Evolutionary conservation across 192 early-diverging fungal species (phyloP), one percentile per base, ranked within the genome.

Genomic region (Coemansia guatemalensis): DNA sequence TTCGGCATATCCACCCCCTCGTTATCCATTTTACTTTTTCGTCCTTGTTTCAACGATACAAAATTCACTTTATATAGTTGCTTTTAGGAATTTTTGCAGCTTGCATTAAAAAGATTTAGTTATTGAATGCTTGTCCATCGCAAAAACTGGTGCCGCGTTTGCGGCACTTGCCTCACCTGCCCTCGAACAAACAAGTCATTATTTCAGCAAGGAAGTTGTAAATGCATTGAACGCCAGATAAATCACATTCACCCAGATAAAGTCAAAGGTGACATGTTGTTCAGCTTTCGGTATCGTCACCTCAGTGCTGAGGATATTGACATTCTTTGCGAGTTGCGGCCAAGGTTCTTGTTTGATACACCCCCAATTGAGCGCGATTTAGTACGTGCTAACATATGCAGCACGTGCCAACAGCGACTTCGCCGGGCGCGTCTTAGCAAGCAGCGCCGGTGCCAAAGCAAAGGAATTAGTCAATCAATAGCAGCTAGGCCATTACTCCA

Each of bases 141-240:
- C 50, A 80, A 80, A 50, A 80, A 80, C 51, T 80, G 78, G 78
- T 80, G 78, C 30, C 72, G 78, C 22, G 56, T 80, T 7, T 80
- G 78, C 32, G 78, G 72, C 32, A 62, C 53, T 8, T 80, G 78
- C 22, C 65, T 80, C 20, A 71, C 77, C 4, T 80, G 77, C 22
- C 77, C 77, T 52, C 71, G 77, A 23, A 68, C 72, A 17, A 60
- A 26, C 6, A 64, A 51, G 14, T 68, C 71, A 0, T 48, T 60
- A 22, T 80, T 80, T 54, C 77, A 74, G 41, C 61, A 62, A 22
- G 77, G 77, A 21, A 44, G 30, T 23, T 80, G 77, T 33, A 22
- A 52, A 8, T 80, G 77, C 47, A 29, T 27, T 14, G 71, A 80
- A 24, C 60, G 65, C 2, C 72, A 74, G 25, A 62, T 60, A 14